Evolutionary conservation across 495 filamentous ascomycete species (phyloP), one percentile per base, ranked within the genome.

Genomic region (Aspergillus nidulans): DNA sequence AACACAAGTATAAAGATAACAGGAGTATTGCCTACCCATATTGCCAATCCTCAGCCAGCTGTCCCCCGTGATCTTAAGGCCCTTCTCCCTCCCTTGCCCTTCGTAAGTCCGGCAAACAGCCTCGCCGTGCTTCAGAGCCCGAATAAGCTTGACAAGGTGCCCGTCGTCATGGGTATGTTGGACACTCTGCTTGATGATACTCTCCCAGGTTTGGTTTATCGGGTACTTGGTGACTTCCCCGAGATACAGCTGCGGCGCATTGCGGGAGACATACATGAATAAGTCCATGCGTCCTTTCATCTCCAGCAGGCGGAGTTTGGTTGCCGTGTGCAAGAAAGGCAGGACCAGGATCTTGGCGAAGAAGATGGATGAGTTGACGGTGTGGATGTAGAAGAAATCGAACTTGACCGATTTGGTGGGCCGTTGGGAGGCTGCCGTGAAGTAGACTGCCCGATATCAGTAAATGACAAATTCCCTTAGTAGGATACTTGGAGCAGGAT

Each of bases 321-420:
- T 70, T n/a, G 63, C 68, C 1, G 63, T 49, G 15, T 49, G 28
- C 9, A 63, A 38, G 19, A 43, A 63, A 62, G 62, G 30, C 15
- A 62, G 66, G 1, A 65, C 38, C 28, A 81, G 62, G 59, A 88
- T 78, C 9, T 71, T 65, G 8, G 78, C 71, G 65, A 83, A 81
- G 74, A 89, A 88, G 26, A 88, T 82, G 9, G 79, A 79, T 30
- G 66, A 69, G 61, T 85, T 89, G 56, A 85, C 60, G 63, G 71
- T 76, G 64, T 89, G 86, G 71, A 95, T 87, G 64, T 83, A 79
- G 72, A 86, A 94, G 67, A 97, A 97, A 58, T 96, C 92, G 58
- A 90, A 76, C 62, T 85, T 90, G 55, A 84, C 67, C 16, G 73
- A 52, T 60, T 92, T 88, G 4, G 76, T 73, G 1, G 82, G 83